Conservation (phyloP, 306 rosid genomes). For the Quercus mongolica region DNA sequence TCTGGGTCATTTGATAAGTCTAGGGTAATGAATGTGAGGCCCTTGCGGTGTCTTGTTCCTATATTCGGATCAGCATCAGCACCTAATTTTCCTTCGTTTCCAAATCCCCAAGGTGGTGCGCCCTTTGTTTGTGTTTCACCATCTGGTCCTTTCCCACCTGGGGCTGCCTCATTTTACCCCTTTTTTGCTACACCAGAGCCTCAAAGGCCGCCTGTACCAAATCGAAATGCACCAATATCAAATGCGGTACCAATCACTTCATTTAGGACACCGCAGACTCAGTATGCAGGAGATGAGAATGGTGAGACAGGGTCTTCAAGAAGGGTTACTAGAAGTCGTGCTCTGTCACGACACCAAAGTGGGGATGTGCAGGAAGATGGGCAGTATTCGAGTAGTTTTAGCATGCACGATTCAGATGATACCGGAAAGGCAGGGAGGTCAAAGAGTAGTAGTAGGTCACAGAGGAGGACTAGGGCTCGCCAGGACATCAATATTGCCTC, state of each 20-base stretch:
- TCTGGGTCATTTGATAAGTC: conserved; percentile 75
- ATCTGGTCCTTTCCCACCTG: conserved; percentile 84
- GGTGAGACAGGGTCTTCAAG: conserved; percentile 26
- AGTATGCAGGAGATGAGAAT: conserved; percentile 12
- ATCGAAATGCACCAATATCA: conserved; percentile 39
- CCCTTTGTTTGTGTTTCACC: conserved; percentile 89
- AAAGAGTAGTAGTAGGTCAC: conserved; percentile 15
- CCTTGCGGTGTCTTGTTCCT: conserved; percentile 76
- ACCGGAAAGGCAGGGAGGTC: conserved; percentile 35
- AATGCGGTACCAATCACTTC: conserved; percentile 74
- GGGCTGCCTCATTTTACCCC: conserved; percentile 71
- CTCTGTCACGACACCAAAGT: conserved; percentile 20
- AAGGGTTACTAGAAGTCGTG: conserved; percentile 42
- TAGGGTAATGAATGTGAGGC: conserved; percentile 79
- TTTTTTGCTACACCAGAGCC: conserved; percentile 52
- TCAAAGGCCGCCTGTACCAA: conserved; percentile 53
- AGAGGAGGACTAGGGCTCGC: conserved; percentile 40
- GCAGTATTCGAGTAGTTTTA: conserved; percentile 24
- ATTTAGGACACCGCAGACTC: conserved; percentile 53
- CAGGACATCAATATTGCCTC: conserved; percentile 22
- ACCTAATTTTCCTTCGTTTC: conserved; percentile 48
- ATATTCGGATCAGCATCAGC: conserved; percentile 75
- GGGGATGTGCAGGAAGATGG: conserved; percentile 37
- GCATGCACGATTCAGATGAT: conserved; percentile 30
- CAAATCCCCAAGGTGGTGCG: conserved; percentile 70